Evolutionary conservation across 768 basidiomycete genomes (phyloP), one percentile per base, ranked within the genome.

Genomic region (Tremella mesenterica): DNA sequence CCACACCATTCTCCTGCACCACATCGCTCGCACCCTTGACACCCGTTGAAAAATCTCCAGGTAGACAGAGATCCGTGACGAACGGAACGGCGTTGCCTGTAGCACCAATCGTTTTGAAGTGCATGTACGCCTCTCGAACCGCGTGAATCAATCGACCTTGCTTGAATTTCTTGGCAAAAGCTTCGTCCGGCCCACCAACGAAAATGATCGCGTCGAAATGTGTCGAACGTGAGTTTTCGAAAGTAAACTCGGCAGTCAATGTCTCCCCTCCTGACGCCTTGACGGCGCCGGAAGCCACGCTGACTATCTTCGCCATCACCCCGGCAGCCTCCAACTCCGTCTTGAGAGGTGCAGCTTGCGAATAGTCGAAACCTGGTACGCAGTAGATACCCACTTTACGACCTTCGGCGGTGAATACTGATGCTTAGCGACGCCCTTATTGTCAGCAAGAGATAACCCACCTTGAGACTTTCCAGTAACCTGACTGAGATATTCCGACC

Each of bases 191-290:
- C 6, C 88, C 88, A 18, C 84, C 83, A 10, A 87, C 82, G 61
- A 92, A 81, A 61, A 85, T 79, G 57, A 91, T 57, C 0, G 86
- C 86, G 68, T 92, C 90, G 64, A 87, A 93, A 70, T 85, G 65
- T 0, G 87, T 91, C 30, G 86, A 87, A 44, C 89, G 79, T 64
- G 83, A 85, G 54, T 71, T 73, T 55, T 88, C 85, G 55, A 81
- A 84, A 79, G 74, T 88, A 81, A 75, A 90, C 80, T 38, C 81
- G 78, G 69, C 76, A 64, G 48, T 81, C 63, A 56, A 77, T 54
- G 63, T 67, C 8, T 63, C 67, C 21, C 69, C 74, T 29, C 57
- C 53, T 1, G 64, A 56, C 39, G 75, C 73, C 10, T 80, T 73
- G 59, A 80, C 78, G 7, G 82, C 80, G n/a, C 86, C 75, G 53